These are phyloP conservation scores for Ophiosphaerella narmari DNA, from an alignment of 2,329 filamentous ascomycete species.

Conservation along the genomic window DNA sequence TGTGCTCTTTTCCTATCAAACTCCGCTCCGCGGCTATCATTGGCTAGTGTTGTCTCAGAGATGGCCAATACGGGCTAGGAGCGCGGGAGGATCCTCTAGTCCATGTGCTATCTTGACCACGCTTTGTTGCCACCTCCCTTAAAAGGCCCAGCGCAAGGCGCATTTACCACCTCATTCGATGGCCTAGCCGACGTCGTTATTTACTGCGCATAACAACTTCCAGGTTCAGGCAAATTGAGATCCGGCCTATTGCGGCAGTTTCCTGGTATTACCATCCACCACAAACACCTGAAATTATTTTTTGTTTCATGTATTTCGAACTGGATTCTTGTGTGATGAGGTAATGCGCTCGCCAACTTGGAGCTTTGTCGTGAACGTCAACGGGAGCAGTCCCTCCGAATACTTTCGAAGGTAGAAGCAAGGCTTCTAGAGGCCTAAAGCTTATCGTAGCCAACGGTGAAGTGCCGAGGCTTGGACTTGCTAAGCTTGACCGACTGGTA, in stretches of 20 bases:
- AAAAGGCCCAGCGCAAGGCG: slow-evolving; percentile 11
- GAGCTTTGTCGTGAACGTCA: too few species aligned
- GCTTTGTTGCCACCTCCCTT: slow-evolving; percentile 24
- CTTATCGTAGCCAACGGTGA: slow-evolving; percentile 30
- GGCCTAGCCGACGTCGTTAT: neutral
- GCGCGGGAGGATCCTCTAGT: slow-evolving; percentile 7
- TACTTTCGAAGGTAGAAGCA: too few species aligned
- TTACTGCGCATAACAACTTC: neutral
- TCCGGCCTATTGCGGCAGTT: too few species aligned
- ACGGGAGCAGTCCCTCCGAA: too few species aligned
- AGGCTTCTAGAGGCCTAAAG: slow-evolving; percentile 10
- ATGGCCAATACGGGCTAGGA: neutral
- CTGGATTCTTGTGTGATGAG: too few species aligned
- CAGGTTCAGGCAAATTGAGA: slow-evolving; percentile 1
- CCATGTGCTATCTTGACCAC: neutral
- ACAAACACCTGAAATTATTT: too few species aligned
- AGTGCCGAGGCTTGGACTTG: slow-evolving; percentile 28
- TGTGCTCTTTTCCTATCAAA: neutral
- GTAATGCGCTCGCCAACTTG: too few species aligned
- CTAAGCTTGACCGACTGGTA: slow-evolving; percentile 29
- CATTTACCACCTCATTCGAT: neutral
- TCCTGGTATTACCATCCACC: too few species aligned
- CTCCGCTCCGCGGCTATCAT: neutral
- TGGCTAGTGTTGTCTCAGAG: neutral
- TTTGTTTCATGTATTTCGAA: too few species aligned